Percentiles rank a stretch among this genome's conserved stretches.
Evolutionary conservation across 2,329 filamentous ascomycete species (phyloP).

Genomic region (Fusarium lateritium): DNA sequence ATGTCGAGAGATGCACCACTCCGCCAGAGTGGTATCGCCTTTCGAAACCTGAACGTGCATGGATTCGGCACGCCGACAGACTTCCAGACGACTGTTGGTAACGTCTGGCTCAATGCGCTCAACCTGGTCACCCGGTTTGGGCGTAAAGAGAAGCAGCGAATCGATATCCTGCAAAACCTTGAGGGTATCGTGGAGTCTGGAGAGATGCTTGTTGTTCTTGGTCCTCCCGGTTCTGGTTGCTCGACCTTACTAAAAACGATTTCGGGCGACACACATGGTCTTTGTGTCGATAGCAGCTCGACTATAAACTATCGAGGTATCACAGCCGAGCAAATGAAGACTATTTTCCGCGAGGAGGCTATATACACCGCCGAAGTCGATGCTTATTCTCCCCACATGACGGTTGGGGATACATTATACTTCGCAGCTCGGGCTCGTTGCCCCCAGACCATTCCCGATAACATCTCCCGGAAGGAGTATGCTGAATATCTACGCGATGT

Average conservation of each 20-base stretch:
- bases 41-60: constrained; percentile 47
- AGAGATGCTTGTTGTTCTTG: constrained; percentile 80
- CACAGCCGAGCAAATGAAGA: constrained; percentile 78
- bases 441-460: constrained; percentile 71
- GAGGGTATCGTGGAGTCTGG: constrained; percentile 76
- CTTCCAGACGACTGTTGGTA: constrained; percentile 51
- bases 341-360: constrained; percentile 81
- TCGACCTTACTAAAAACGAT: constrained; percentile 87
- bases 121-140: no score
- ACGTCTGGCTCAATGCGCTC: no score
- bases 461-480: constrained; percentile 65
- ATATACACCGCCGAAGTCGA: no score
- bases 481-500: constrained; percentile 76
- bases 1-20: constrained; percentile 47
- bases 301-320: constrained; percentile 82
- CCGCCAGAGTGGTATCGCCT: constrained; percentile 48
- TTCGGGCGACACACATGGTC: constrained; percentile 83
- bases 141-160: no score
- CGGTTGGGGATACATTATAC: constrained; percentile 81
- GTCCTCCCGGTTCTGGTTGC: constrained; percentile 78
- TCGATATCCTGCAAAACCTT: constrained; percentile 75
- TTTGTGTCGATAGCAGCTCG: constrained; percentile 74
- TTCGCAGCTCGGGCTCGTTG: constrained; percentile 80
- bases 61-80: constrained; percentile 50
- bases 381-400: constrained; percentile 81